Base-by-base conservation (phyloP, 2,329 filamentous ascomycete species). In the Sclerotinia spermophila region DNA sequence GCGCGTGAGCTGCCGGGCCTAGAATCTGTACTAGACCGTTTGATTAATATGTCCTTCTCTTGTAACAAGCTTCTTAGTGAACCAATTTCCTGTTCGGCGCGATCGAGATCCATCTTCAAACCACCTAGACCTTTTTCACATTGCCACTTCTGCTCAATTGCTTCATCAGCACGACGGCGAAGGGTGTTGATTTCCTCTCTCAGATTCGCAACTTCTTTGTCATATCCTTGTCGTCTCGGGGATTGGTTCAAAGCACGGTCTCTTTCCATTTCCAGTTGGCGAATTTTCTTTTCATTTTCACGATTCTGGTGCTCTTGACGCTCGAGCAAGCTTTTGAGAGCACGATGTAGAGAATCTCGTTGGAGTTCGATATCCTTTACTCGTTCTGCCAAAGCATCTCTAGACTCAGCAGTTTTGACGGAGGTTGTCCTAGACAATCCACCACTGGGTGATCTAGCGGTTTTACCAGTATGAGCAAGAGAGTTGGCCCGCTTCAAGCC, bases 21-120 rank as follows among this genome's bases (percentile, higher is more conserved):
- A 65, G 73, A 77, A 44, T 73, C 79, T 78, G 77, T 70, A 84
- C 84, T 66, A 82, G 84, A 71, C 86, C 81, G 24, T 86, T 86
- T 60, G 0, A 92, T 89, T 55, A 90, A 84, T 69, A 94, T 93
- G 77, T 97, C 94, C 75, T 94, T 92, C 79, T 97, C 93, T 72
- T 90, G 84, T 30, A 98, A 86, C 38, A 98, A 84, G 44, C 84
- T 87, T 58, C 93, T 89, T 55, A 99, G 86, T n/a, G 92, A 92
- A 55, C 88, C 84, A 42, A 97, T 97, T 82, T 99, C 96, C 79
- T 96, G 92, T 80, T 97, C 93, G 38, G 96, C 94, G 73, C 94
- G 92, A 81, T 98, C 96, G 56, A 99, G 87, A 78, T 98, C 95
- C 92, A 97, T 97, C 83, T 97, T 97, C 70, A 98, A 83, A 69